Conservation (phyloP, 2,329 filamentous ascomycete genomes). For the Pochonia chlamydosporia region DNA sequence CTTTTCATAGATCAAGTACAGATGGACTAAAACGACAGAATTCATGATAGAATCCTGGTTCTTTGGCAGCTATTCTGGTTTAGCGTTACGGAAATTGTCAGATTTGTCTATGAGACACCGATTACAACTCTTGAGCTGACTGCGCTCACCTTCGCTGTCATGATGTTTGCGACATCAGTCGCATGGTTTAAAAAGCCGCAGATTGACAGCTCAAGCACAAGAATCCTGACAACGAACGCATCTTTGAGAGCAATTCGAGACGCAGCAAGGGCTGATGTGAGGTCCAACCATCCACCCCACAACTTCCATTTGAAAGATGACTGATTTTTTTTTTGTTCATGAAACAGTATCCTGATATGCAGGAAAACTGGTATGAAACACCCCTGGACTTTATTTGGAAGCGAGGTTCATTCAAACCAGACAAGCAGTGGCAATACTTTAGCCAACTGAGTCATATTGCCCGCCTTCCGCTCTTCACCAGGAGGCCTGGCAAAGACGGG, state of each 20-base stretch:
- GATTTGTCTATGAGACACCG: slow-evolving; percentile 12
- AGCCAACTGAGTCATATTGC: slow-evolving; percentile 12
- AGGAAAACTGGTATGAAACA: slow-evolving; percentile 20
- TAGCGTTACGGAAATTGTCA: slow-evolving; percentile 14
- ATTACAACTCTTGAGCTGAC: slow-evolving; percentile 22
- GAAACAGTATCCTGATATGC: slow-evolving; percentile 18
- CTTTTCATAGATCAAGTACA: neutral
- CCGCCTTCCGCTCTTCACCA: slow-evolving; percentile 12
- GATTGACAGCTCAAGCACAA: neutral
- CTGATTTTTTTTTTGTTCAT: neutral
- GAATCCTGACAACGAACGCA: too few species aligned
- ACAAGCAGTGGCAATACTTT: slow-evolving; percentile 18
- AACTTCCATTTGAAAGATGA: too few species aligned
- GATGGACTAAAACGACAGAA: too few species aligned
- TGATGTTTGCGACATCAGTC: slow-evolving; percentile 15
- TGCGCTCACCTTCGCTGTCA: slow-evolving; percentile 17
- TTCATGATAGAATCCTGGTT: slow-evolving; percentile 11
- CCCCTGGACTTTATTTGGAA: slow-evolving; percentile 26
- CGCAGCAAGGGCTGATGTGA: too few species aligned
- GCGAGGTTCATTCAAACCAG: slow-evolving; percentile 10
- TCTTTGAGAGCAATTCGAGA: too few species aligned
- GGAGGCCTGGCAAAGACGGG: slow-evolving; percentile 6
- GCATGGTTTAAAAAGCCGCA: slow-evolving; percentile 18
- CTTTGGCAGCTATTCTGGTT: slow-evolving; percentile 20
- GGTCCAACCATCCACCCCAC: too few species aligned